These are phyloP conservation scores for Globisporangium carolinianum DNA, from an alignment of 352 stramenopile genomes.

Conservation along the genomic window DNA sequence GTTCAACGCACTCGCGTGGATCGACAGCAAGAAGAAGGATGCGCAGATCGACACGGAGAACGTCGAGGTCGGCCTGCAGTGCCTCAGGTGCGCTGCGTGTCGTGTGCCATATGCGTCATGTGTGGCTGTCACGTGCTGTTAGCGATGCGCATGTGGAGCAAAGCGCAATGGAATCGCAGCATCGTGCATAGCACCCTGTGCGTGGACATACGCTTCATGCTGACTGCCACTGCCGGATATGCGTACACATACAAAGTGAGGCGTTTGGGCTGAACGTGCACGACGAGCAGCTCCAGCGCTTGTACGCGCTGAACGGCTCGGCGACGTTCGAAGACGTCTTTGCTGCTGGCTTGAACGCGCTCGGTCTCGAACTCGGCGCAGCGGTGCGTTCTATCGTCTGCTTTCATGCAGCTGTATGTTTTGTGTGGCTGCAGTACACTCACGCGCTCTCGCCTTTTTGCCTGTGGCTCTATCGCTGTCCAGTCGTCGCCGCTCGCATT, in stretches of 20 bases:
- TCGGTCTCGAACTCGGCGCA: conserved; percentile 41
- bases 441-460: not conserved
- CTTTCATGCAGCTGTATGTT: not conserved
- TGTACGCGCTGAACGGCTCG: conserved; percentile 33
- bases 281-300: conserved; percentile 43
- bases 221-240: not conserved
- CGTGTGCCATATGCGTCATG: not conserved
- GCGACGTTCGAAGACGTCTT: conserved; percentile 67
- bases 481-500: conserved; percentile 15
- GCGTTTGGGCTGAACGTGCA: conserved; percentile 61
- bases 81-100: conserved; percentile 29
- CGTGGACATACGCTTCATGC: not conserved
- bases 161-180: not conserved
- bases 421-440: not conserved
- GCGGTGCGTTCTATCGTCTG: not conserved
- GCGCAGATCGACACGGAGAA: conserved; percentile 47
- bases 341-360: conserved; percentile 48
- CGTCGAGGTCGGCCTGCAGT: conserved; percentile 58
- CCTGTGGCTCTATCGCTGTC: not conserved
- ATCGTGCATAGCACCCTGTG: not conserved
- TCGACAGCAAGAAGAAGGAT: conserved; percentile 58
- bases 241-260: conserved; percentile 28
- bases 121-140: not conserved
- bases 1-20: conserved; percentile 70
- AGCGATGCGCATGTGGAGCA: not conserved